Conservation (phyloP, 345 rosid genomes). For the Eucalyptus guilfoylei region DNA sequence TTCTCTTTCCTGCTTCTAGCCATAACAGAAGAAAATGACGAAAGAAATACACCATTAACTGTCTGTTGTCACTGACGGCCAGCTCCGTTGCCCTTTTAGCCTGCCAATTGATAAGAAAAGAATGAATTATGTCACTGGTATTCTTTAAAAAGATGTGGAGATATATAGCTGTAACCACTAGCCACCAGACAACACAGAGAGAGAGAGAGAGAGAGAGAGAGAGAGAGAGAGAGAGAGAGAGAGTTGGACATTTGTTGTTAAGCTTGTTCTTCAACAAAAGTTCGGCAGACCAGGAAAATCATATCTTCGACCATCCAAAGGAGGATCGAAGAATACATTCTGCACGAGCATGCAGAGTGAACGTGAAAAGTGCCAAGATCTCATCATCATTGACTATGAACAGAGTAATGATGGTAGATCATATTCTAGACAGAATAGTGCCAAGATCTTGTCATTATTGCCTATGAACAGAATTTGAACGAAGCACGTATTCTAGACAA, state of each 20-base stretch:
- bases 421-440: neutral
- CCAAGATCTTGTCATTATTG: neutral
- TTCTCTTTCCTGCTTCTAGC: neutral
- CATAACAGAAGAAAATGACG: neutral
- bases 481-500: neutral
- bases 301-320: neutral
- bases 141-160: neutral
- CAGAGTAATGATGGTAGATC: neutral
- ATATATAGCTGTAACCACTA: neutral
- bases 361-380: neutral
- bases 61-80: conserved; percentile 52
- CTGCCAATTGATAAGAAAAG: conserved; percentile 16
- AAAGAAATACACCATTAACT: conserved; percentile 59
- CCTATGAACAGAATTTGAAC: neutral
- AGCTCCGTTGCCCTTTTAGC: conserved; percentile 61
- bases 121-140: neutral
- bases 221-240: neutral
- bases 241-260: neutral
- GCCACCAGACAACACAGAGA: neutral
- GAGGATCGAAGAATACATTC: neutral
- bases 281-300: neutral
- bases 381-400: neutral
- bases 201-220: neutral
- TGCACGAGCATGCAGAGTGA: neutral
- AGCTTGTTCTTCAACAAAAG: neutral